These are phyloP conservation scores for Hypocreales sp. DNA, from an alignment of 2,329 filamentous ascomycete genomes.

Conservation along the genomic window DNA sequence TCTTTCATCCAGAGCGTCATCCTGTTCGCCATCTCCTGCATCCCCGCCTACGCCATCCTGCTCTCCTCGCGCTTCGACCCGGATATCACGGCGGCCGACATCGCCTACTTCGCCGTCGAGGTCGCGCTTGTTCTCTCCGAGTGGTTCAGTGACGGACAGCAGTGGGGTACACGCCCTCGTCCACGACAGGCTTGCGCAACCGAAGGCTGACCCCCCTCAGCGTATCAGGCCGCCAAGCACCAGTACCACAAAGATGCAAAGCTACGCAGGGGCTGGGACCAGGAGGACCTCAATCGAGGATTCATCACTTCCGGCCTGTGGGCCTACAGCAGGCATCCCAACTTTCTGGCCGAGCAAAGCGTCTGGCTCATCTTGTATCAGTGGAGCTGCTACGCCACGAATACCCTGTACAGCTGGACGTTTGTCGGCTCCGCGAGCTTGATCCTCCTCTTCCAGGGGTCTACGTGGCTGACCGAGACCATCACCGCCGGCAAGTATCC, in stretches of 20 bases:
- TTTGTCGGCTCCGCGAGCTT: constrained; percentile 53
- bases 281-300: constrained; percentile 73
- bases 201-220: constrained; percentile 22
- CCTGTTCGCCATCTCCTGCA: constrained; percentile 58
- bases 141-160: constrained; percentile 78
- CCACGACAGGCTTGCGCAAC: not conserved
- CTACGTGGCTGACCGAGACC: constrained; percentile 73
- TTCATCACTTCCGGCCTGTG: constrained; percentile 77
- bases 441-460: constrained; percentile 73
- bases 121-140: constrained; percentile 46
- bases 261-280: constrained; percentile 46
- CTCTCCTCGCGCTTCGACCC: constrained; percentile 51
- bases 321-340: constrained; percentile 81
- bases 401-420: constrained; percentile 64
- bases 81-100: constrained; percentile 26
- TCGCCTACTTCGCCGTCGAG: constrained; percentile 28
- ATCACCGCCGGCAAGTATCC: constrained; percentile 74
- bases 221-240: constrained; percentile 69
- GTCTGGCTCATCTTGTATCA: constrained; percentile 83
- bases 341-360: constrained; percentile 83
- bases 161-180: constrained; percentile 53
- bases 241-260: constrained; percentile 60
- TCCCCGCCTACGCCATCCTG: constrained; percentile 70
- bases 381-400: constrained; percentile 67
- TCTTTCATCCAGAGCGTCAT: constrained; percentile 69